Evolutionary conservation across 192 early-diverging fungal genomes (phyloP).

Genomic region (Backusella mclennaniae): DNA sequence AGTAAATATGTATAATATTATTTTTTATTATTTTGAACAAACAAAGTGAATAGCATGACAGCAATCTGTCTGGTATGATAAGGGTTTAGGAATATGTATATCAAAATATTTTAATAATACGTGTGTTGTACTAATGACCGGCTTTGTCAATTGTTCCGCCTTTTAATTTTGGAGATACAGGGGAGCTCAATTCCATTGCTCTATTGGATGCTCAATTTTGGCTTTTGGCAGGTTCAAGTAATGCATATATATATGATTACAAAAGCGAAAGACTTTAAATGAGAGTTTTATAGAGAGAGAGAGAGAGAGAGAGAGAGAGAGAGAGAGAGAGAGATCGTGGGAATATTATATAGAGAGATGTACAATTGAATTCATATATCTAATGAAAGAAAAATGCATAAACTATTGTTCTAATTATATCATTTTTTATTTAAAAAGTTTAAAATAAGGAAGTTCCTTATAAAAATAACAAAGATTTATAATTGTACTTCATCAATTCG

Average conservation of each 20-base stretch:
- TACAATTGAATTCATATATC: too few relatives aligned
- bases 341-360: too few relatives aligned
- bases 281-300: too few relatives aligned
- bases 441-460: neutral
- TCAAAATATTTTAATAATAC: neutral
- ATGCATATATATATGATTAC: neutral
- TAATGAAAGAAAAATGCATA: too few relatives aligned
- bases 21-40: neutral
- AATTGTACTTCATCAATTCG: neutral
- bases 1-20: too few relatives aligned
- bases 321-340: too few relatives aligned
- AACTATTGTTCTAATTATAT: too few relatives aligned
- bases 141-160: neutral
- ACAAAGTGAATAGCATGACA: neutral
- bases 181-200: neutral
- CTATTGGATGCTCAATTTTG: neutral
- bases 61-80: neutral
- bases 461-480: neutral
- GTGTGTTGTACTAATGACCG: neutral
- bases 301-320: too few relatives aligned
- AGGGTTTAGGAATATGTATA: neutral
- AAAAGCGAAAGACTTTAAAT: neutral
- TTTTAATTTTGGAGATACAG: neutral
- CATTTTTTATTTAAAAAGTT: neutral
- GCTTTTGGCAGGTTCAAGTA: neutral